phyloP scores from a whole-genome alignment of 2,329 filamentous ascomycete genomes.

The Alternaria sp. region DNA sequence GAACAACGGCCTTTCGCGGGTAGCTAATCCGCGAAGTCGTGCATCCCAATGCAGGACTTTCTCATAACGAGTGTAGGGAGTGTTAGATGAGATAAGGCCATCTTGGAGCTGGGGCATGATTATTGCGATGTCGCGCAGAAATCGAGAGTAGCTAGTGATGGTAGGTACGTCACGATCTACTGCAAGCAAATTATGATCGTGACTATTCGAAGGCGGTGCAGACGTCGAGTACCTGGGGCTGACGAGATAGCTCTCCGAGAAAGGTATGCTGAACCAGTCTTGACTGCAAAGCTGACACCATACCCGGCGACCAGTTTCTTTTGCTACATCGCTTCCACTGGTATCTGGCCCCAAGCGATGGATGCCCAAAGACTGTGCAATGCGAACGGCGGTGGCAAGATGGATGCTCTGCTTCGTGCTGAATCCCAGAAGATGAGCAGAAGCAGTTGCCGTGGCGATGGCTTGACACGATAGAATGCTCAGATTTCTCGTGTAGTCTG shows the following conservation, averaged over 20 bases:
- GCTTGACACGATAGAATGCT: too few species aligned
- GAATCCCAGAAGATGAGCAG: constrained; percentile 43
- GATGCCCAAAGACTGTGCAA: constrained; percentile 38
- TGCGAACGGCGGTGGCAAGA: constrained; percentile 49
- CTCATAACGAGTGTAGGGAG: constrained; percentile 51
- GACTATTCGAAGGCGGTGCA: constrained; percentile 40
- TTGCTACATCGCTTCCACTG: constrained; percentile 1
- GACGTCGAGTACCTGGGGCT: constrained; percentile 41
- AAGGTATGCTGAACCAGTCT: constrained; percentile 54
- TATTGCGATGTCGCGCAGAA: constrained; percentile 46
- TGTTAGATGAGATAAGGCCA: constrained; percentile 42
- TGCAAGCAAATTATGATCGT: constrained; percentile 17
- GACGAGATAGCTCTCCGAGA: constrained; percentile 51
- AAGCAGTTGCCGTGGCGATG: too few species aligned
- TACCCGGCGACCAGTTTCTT: constrained; percentile 46
- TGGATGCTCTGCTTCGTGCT: constrained; percentile 56
- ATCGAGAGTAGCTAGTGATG: constrained; percentile 42
- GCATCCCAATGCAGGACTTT: constrained; percentile 49
- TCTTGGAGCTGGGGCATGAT: constrained; percentile 39
- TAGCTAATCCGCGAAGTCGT: constrained; percentile 44
- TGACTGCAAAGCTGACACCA: constrained; percentile 52
- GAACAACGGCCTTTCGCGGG: constrained; percentile 40
- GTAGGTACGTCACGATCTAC: constrained; percentile 34
- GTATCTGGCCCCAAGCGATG: constrained; percentile 48
- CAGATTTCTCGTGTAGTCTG: constrained; percentile 50